These are phyloP conservation scores for Exophiala sp. DNA, from an alignment of 2,329 filamentous ascomycete genomes.

Conservation along the genomic window DNA sequence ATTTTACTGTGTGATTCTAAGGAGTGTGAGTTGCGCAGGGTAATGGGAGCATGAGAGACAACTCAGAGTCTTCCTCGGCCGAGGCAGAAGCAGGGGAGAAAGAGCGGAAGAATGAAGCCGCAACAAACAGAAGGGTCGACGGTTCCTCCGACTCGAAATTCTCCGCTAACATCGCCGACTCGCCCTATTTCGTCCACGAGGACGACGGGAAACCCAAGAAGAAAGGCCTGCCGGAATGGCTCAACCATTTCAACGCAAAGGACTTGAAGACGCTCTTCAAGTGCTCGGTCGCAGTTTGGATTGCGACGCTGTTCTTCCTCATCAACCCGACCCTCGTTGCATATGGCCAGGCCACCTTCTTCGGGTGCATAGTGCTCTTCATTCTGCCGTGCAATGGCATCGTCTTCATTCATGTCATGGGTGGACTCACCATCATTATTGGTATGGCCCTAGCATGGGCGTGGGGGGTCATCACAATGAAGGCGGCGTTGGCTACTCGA, in stretches of 20 bases:
- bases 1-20: too few species aligned
- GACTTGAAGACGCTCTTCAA: slow-evolving; percentile 46
- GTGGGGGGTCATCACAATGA: slow-evolving; percentile 48
- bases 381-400: slow-evolving; percentile 45
- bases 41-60: too few species aligned
- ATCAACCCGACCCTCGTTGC: slow-evolving; percentile 40
- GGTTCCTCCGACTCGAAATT: too few species aligned
- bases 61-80: too few species aligned
- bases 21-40: too few species aligned
- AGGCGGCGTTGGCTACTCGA: slow-evolving; percentile 43
- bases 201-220: too few species aligned
- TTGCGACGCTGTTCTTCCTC: slow-evolving; percentile 43
- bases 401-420: slow-evolving; percentile 44
- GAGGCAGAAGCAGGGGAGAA: too few species aligned
- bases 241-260: slow-evolving; percentile 43
- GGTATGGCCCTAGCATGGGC: slow-evolving; percentile 47
- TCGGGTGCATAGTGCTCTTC: slow-evolving; percentile 38
- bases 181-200: too few species aligned
- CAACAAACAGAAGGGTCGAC: too few species aligned
- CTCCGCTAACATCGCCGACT: too few species aligned
- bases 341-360: slow-evolving; percentile 45
- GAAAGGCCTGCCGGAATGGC: slow-evolving; percentile 19
- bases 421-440: slow-evolving; percentile 39
- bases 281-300: slow-evolving; percentile 45
- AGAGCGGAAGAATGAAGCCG: too few species aligned